A percentile compares a stretch with the other conserved stretches of the same genome.
phyloP scores from a whole-genome alignment of 768 basidiomycete species.

The Leccinum longicurvipes region DNA sequence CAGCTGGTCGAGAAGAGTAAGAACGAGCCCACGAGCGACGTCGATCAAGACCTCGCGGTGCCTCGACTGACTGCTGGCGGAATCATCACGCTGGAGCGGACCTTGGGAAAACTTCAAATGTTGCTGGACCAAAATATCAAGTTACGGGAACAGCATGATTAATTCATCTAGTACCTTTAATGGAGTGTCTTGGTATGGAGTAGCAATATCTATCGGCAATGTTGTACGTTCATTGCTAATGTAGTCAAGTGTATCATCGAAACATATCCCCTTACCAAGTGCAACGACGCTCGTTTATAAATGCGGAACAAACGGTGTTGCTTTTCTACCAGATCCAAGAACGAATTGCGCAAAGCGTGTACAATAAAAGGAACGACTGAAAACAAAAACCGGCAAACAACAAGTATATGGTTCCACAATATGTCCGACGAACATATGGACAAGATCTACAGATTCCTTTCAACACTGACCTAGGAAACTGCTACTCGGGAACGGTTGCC shows the following conservation, averaged over 20 bases:
- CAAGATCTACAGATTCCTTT: conserved; percentile 9
- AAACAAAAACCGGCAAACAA: no score
- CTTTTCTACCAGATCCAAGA: background rate
- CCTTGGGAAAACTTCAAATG: conserved; percentile 59
- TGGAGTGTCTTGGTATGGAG: conserved; percentile 14
- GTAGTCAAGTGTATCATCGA: conserved; percentile 14
- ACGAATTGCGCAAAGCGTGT: conserved; percentile 8
- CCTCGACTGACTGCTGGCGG: conserved; percentile 78
- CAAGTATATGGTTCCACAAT: background rate
- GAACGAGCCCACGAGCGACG: conserved; percentile 22
- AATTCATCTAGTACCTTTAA: conserved; percentile 13
- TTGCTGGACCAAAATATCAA: conserved; percentile 30
- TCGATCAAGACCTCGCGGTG: conserved; percentile 51
- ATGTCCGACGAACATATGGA: conserved; percentile 8
- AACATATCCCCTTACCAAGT: conserved; percentile 1
- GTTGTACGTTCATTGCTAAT: conserved; percentile 27
- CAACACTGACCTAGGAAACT: conserved; percentile 58
- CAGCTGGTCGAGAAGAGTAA: conserved; percentile 69
- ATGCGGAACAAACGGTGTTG: conserved; percentile 8
- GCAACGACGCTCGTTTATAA: conserved; percentile 1
- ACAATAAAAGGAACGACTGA: conserved; percentile 1
- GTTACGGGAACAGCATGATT: conserved; percentile 13
- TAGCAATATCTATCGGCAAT: conserved; percentile 26
- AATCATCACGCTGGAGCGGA: conserved; percentile 74
- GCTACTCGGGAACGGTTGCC: conserved; percentile 70